A percentile compares a stretch with the other conserved stretches of the same genome.
These are phyloP conservation scores for Penicillium verrucosum DNA, from an alignment of 2,329 filamentous ascomycete genomes.

Conservation along the genomic window DNA sequence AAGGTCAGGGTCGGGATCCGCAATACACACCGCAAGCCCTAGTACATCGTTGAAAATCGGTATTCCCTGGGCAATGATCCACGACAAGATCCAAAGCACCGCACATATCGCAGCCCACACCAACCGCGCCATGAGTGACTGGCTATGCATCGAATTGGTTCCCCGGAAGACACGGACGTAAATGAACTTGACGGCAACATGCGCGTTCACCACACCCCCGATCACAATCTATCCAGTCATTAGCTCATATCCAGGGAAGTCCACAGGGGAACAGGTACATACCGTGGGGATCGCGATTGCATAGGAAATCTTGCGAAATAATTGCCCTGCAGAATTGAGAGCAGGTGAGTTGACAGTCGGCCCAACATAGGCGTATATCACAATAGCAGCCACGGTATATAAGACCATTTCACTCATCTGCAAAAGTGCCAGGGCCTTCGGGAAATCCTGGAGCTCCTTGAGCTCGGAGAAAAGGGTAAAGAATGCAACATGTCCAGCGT, in stretches of 20 bases:
- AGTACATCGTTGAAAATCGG: conserved; percentile 65
- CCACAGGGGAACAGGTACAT: not conserved
- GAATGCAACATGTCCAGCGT: conserved; percentile 64
- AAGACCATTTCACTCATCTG: conserved; percentile 56
- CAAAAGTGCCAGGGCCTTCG: conserved; percentile 59
- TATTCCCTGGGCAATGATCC: conserved; percentile 64
- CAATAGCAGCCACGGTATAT: conserved; percentile 61
- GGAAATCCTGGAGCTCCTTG: conserved; percentile 54
- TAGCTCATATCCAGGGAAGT: not conserved
- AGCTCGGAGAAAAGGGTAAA: conserved; percentile 63
- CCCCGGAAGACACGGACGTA: conserved; percentile 60
- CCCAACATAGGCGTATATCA: conserved; percentile 65
- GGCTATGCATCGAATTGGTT: conserved; percentile 50
- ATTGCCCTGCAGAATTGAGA: conserved; percentile 55
- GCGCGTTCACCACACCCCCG: conserved; percentile 64
- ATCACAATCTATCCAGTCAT: conserved; percentile 53
- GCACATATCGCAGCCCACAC: conserved; percentile 57
- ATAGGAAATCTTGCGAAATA: conserved; percentile 60
- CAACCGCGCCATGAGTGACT: conserved; percentile 47
- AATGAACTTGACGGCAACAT: conserved; percentile 62
- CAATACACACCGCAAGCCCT: conserved; percentile 49
- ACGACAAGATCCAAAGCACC: conserved; percentile 57
- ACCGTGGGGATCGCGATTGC: conserved; percentile 63
- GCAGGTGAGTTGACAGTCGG: conserved; percentile 59
- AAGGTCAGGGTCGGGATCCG: not conserved